Percentiles rank a stretch among this genome's conserved stretches.
These are phyloP conservation scores for Chenopodium album DNA, from an alignment of 148 eudicot genomes.

Conservation along the genomic window DNA sequence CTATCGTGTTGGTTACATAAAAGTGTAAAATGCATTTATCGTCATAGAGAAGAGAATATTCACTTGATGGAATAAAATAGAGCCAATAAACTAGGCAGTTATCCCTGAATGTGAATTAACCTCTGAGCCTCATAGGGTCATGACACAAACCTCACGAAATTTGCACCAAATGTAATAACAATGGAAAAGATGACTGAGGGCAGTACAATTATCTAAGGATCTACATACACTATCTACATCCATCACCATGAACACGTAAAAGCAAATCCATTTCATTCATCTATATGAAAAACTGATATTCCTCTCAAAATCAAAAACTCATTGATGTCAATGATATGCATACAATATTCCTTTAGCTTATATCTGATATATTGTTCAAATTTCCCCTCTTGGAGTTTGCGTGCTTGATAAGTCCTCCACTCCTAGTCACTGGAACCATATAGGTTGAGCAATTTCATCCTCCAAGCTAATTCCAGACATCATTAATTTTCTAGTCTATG, in stretches of 20 bases:
- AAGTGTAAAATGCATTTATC: too few relatives aligned
- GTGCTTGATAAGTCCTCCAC: neutral
- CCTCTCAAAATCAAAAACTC: neutral
- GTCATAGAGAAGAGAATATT: too few relatives aligned
- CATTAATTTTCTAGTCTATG: neutral
- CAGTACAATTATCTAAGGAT: neutral
- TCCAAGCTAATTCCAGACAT: neutral
- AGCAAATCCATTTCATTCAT: neutral
- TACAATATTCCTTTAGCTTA: neutral
- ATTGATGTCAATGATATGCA: neutral
- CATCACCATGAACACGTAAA: neutral
- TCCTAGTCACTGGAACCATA: neutral
- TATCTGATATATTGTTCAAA: neutral
- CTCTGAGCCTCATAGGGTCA: neutral
- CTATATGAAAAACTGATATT: neutral
- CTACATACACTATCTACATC: neutral
- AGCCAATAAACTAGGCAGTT: neutral
- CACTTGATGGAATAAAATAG: neutral
- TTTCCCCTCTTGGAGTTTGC: neutral
- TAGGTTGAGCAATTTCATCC: neutral
- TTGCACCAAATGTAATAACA: too few relatives aligned
- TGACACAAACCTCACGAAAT: too few relatives aligned
- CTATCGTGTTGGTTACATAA: too few relatives aligned
- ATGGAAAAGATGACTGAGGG: too few relatives aligned
- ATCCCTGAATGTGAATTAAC: neutral